Conservation (phyloP, 2,329 filamentous ascomycete species). For the Xylariomycetidae sp. region DNA sequence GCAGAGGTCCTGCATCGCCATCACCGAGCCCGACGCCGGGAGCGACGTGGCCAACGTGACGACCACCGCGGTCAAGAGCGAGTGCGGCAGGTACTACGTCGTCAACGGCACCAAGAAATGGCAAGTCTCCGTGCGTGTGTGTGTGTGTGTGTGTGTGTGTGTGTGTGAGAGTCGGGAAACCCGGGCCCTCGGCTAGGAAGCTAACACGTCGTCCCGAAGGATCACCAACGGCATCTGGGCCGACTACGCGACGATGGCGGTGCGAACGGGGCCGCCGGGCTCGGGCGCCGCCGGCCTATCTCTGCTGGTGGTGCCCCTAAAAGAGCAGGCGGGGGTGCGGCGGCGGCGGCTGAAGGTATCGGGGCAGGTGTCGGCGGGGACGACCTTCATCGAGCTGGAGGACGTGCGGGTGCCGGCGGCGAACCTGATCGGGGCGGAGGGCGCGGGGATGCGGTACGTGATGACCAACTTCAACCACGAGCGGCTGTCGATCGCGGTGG, state of each 20-base stretch:
- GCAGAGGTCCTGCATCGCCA: conserved; percentile 68
- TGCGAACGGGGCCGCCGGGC: conserved; percentile 57
- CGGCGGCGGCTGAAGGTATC: conserved; percentile 63
- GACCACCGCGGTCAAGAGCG: conserved; percentile 57
- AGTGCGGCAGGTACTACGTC: conserved; percentile 61
- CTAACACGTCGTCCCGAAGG: conserved; percentile 23
- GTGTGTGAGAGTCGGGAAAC: too few species aligned
- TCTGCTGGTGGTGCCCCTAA: conserved; percentile 65
- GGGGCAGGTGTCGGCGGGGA: conserved; percentile 60
- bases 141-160: too few species aligned
- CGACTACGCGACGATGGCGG: conserved; percentile 64
- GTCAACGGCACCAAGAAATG: conserved; percentile 76
- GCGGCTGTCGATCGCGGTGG: conserved; percentile 60
- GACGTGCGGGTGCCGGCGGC: conserved; percentile 65
- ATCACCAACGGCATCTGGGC: conserved; percentile 70
- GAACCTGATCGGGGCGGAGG: conserved; percentile 65
- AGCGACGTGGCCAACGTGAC: conserved; percentile 68
- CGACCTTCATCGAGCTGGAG: conserved; percentile 70
- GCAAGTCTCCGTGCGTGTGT: conserved; percentile 27
- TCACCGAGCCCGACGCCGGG: conserved; percentile 71
- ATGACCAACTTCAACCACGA: conserved; percentile 82
- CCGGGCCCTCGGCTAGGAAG: too few species aligned
- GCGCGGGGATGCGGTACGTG: conserved; percentile 66
- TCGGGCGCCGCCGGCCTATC: conserved; percentile 58
- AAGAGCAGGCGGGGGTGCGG: conserved; percentile 57